Evolutionary conservation across 2,329 filamentous ascomycete species (phyloP), one percentile per base, ranked within the genome.

Genomic region (Diaporthe sp.): DNA sequence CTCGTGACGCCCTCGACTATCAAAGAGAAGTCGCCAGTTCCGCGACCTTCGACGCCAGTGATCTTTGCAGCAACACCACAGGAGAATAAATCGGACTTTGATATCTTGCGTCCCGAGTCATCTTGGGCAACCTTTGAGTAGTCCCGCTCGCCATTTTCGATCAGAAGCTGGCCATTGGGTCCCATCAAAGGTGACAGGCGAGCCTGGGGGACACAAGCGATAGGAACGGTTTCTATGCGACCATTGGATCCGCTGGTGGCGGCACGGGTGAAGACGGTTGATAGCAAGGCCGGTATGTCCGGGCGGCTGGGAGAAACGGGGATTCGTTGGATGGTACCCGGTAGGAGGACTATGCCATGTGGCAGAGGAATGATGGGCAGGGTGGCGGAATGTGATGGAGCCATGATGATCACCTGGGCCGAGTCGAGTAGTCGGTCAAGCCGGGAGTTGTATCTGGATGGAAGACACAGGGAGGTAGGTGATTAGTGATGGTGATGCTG

Each of bases 221-320:
- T 92, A 12, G 94, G 92, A 79, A 98, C 92, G 79, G 88, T 87
- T 79, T 92, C 90, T 81, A 93, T 88, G 77, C 90, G 87, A 79
- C 92, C 88, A 77, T 89, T 90, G 39, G 92, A 90, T 79, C 93
- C 90, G 80, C 92, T 93, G 55, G 91, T 90, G 47, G 94, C 89
- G 39, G 93, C 92, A 79, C 92, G 92, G 81, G 94, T 94, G 85
- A 98, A 96, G 76, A 98, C 91, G 79, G 93, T 93, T 28, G 95
- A 94, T 75, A 99, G 92, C 60, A 98, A 91, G 70, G 96, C 94
- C 72, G 95, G 93, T 79, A 98, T 93, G 84, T 98, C 97, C 79
- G 95, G 92, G 71, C 96, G 94, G 84, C 93, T 89, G 51, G 89
- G 92, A 55, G 93, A 92, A 71, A 98, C 93, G 73, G 95, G 92